Evolutionary conservation across 2,329 filamentous ascomycete species (phyloP), one percentile per base, ranked within the genome.

Genomic region (Elsinoe arachidis): DNA sequence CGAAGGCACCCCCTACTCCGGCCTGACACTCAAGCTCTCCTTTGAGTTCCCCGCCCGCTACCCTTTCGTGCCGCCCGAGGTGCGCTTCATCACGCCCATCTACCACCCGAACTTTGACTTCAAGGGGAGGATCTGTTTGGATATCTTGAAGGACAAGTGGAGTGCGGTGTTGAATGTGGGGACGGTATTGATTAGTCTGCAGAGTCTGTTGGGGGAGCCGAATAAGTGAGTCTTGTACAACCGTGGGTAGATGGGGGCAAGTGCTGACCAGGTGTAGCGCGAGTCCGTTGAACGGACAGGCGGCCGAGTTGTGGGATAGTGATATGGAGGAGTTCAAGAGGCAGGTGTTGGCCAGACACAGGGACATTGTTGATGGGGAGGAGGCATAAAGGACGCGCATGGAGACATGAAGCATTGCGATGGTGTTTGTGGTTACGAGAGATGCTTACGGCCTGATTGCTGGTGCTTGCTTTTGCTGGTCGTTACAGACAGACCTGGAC

Each of bases 21-120:
- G 84, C 63, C 82, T 97, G 56, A 88, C 83, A 49, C 87, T 99
- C 76, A 97, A 96, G 78, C 87, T 99, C 64, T 87, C 85, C 64
- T 92, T 99, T 70, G 80, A 84, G 49, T 99, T 97, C 74, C 90
- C 92, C 7, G 78, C 82, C 66, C 96, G 92, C 76, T 99, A 99
- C 71, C 93, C 93, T 9, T 96, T 96, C 72, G 82, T 86, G 1
- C 83, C 93, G 19, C 93, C 93, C 0, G 90, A 87, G 2, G 93
- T 99, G 15, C 81, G 96, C 59, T 99, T 96, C 84, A 95, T 91
- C 78, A 99, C 95, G 5, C 93, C 93, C 37, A 96, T 99, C 74
- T 99, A 97, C 79, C 93, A 99, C 73, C 93, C 93, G 56, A 99
- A 99, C 67, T 89, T 99, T 65, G 93, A 99, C 76, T 96, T 99